Conservation (phyloP, 768 basidiomycete genomes). For the Tulasnella sp. region DNA sequence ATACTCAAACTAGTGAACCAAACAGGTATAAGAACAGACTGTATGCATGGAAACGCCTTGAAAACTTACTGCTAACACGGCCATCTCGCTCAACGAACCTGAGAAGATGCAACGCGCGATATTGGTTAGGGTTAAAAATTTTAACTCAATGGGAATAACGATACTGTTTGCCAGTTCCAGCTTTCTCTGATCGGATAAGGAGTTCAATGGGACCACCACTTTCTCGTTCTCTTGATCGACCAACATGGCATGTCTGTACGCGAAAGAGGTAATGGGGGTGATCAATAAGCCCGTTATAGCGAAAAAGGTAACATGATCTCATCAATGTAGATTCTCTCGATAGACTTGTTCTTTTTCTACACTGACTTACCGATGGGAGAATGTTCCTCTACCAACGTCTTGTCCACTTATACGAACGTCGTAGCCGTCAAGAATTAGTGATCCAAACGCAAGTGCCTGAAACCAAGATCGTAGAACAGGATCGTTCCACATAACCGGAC, state of each 20-base stretch:
- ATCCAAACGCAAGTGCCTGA: constrained; percentile 78
- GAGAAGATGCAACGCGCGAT: neutral
- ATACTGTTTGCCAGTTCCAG: constrained; percentile 85
- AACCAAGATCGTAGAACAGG: neutral
- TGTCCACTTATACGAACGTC: constrained; percentile 87
- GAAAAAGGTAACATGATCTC: too few relatives aligned
- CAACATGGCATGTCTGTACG: constrained; percentile 67
- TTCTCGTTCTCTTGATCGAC: constrained; percentile 76
- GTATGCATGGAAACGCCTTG: neutral
- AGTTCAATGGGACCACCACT: constrained; percentile 71
- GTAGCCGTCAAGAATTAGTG: constrained; percentile 66
- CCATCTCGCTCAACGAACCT: constrained; percentile 85
- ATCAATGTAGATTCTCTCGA: too few relatives aligned
- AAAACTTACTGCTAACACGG: constrained; percentile 61
- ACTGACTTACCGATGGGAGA: constrained; percentile 51
- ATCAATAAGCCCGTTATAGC: too few relatives aligned
- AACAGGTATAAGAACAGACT: neutral
- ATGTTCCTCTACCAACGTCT: constrained; percentile 83
- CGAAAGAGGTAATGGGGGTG: constrained; percentile 13
- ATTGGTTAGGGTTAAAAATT: neutral
- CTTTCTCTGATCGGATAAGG: constrained; percentile 44
- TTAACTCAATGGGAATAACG: too few relatives aligned
- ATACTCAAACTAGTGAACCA: constrained; percentile 59
- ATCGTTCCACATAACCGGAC: neutral
- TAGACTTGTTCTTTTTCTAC: too few relatives aligned